Base-by-base conservation (phyloP, 768 basidiomycete genomes). In the Tricholoma hemisulphureum region DNA sequence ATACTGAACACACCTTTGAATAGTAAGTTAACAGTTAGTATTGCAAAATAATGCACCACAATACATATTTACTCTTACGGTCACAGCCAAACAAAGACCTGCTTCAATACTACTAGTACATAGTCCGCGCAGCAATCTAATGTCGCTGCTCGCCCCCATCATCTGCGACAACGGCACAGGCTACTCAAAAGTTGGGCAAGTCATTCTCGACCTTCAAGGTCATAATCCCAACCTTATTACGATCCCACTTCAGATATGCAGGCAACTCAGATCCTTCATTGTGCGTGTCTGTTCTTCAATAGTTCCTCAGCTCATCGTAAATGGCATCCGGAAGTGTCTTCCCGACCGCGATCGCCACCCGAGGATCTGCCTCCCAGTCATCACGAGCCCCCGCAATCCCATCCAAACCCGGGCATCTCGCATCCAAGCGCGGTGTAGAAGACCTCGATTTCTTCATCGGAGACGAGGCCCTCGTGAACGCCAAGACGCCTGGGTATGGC, bases 401-500 rank as follows among this genome's bases (percentile, higher is more conserved):
- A 24, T 75, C 84, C 37, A 94, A 94, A 71, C 93, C 94, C 7
- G 89, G 93, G 3, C 86, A 95, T 75, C 86, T 98, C 48, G 96
- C 96, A 2, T 92, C 92, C 57, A 98, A 98, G 75, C 87, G 97
- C 56, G 97, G 97, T 10, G 89, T 98, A 34, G 97, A 99, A 73
- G 97, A 99, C 73, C 89, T 98, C 61, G 96, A 99, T 78, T 99
- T 98, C 82, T 97, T 91, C 81, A 99, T 99, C 75, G 97, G 97
- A 59, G 95, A 98, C 69, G 97, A 98, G 73, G 97, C 97, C 0
- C 80, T 98, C 16, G 93, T 93, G 16, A 98, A 98, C 70, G 87
- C 89, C 35, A 98, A 95, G 79, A 98, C 96, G 0, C 90, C 89
- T 0, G 90, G 90, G 2, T 99, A 98, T 74, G 87, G 90, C 21